A percentile compares a stretch with the other conserved stretches of the same genome.
Evolutionary conservation across 2,329 filamentous ascomycete genomes (phyloP).

Genomic region (Ascochyta pisi): DNA sequence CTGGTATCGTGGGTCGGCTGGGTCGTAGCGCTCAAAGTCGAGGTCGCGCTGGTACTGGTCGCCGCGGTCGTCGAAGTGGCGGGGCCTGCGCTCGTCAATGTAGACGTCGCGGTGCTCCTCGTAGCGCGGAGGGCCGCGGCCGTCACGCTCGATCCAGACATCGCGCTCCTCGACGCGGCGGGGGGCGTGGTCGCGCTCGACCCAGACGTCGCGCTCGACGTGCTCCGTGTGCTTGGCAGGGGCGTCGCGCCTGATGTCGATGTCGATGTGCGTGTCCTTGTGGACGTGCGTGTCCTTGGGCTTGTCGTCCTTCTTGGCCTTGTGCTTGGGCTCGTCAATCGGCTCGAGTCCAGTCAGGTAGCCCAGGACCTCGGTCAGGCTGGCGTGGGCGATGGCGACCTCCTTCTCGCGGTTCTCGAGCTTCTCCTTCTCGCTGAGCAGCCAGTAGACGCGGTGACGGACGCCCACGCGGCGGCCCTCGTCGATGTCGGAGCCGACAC

Average conservation of each 20-base stretch:
- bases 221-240: conserved; percentile 33
- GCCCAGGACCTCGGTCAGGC: conserved; percentile 45
- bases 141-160: conserved; percentile 35
- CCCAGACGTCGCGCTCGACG: conserved; percentile 39
- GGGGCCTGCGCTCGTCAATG: conserved; percentile 29
- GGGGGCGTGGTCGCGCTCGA: conserved; percentile 37
- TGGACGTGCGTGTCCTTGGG: conserved; percentile 17
- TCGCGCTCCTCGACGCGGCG: conserved; percentile 41
- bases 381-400: conserved; percentile 42
- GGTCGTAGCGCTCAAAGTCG: conserved; percentile 29
- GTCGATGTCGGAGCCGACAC: conserved; percentile 44
- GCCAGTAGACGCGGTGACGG: conserved; percentile 47
- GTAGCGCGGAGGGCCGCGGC: conserved; percentile 25
- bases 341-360: conserved; percentile 46
- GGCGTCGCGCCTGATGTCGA: conserved; percentile 41
- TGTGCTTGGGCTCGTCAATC: conserved; percentile 29
- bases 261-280: conserved; percentile 36
- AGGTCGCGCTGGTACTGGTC: conserved; percentile 29
- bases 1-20: conserved; percentile 35
- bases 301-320: conserved; percentile 32
- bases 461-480: conserved; percentile 47
- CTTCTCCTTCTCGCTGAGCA: conserved; percentile 51
- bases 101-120: conserved; percentile 34
- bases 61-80: conserved; percentile 32
- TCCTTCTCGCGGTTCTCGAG: conserved; percentile 48